Evolutionary conservation across 1,139 yeast species (phyloP).

Genomic region (Suhomyces taliae): DNA sequence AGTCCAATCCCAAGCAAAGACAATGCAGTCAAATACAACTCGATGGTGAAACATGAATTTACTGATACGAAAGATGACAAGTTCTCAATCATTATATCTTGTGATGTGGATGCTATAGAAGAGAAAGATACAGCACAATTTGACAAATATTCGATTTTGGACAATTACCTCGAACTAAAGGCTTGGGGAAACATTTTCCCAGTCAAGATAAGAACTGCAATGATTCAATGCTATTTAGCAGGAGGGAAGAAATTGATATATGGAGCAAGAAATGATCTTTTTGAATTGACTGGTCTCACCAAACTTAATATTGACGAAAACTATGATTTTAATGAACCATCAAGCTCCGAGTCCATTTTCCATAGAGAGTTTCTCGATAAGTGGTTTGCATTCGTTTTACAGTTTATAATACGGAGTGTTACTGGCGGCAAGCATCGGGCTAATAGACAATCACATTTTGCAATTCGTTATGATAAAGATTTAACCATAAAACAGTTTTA

Average conservation of each 20-base stretch:
- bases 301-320: not conserved
- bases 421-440: not conserved
- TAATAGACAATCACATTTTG: too few species aligned
- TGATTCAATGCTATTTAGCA: slow-evolving; percentile 8
- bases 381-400: slow-evolving; percentile 3
- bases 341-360: not conserved
- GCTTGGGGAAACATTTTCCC: not conserved
- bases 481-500: too few species aligned
- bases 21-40: slow-evolving; percentile 2
- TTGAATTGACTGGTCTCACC: not conserved
- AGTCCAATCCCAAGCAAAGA: slow-evolving; percentile 1
- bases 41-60: slow-evolving; percentile 4
- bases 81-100: not conserved
- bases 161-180: slow-evolving; percentile 8
- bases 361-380: slow-evolving; percentile 1
- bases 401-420: not conserved
- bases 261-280: slow-evolving; percentile 1
- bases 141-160: slow-evolving; percentile 2
- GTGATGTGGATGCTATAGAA: slow-evolving; percentile 9
- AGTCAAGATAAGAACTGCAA: not conserved
- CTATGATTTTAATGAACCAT: not conserved
- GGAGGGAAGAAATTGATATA: slow-evolving; percentile 2
- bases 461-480: too few species aligned
- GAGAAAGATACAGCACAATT: slow-evolving; percentile 1
- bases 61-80: not conserved